phyloP scores from a whole-genome alignment of 176 grass and related monocot genomes.

The Oryza australiensis region DNA sequence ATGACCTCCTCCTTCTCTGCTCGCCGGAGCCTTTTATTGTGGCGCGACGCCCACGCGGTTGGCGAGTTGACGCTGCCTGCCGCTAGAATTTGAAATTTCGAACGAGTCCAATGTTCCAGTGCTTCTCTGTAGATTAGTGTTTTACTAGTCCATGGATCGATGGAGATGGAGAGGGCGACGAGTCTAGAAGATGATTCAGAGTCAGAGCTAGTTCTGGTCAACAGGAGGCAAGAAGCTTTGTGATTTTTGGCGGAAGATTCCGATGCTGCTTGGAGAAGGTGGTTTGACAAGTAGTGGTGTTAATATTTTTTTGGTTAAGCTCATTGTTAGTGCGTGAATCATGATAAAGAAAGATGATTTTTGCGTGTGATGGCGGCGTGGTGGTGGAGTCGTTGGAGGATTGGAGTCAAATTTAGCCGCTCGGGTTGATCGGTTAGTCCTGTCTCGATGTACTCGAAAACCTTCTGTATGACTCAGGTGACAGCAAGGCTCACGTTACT shows the following conservation, averaged over 20 bases:
- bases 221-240: background rate
- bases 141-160: too few relatives aligned
- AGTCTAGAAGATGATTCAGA: slow-evolving; percentile 34
- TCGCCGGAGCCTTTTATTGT: slow-evolving; percentile 33
- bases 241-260: slow-evolving; percentile 39
- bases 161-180: too few relatives aligned
- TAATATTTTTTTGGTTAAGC: background rate
- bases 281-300: background rate
- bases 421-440: slow-evolving; percentile 5
- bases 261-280: slow-evolving; percentile 15
- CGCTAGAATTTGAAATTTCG: background rate
- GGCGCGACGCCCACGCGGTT: slow-evolving; percentile 6
- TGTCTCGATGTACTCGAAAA: slow-evolving; percentile 1
- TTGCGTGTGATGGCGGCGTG: background rate
- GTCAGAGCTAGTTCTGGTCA: slow-evolving; percentile 25
- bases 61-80: background rate
- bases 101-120: background rate
- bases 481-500: background rate
- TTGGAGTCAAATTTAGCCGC: slow-evolving; percentile 22
- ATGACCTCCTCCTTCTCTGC: slow-evolving; percentile 10
- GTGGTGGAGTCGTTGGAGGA: background rate
- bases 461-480: background rate
- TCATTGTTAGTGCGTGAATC: background rate
- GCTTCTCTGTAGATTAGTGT: too few relatives aligned
- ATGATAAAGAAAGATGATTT: background rate